These are phyloP conservation scores for Acer yangbiense DNA, from an alignment of 345 rosid genomes.

Conservation along the genomic window DNA sequence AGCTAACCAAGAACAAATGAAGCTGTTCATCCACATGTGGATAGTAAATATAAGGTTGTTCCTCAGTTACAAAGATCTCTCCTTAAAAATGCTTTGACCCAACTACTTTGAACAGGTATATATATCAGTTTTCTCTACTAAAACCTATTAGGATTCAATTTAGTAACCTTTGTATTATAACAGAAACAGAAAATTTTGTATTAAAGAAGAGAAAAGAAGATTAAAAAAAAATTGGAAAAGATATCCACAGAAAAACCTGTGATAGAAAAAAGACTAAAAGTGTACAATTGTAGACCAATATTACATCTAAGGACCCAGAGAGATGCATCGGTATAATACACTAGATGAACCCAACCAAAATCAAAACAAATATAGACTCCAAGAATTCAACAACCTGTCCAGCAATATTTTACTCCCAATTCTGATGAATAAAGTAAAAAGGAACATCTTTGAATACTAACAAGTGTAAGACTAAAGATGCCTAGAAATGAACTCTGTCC, in stretches of 20 bases:
- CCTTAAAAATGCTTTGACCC: neutral
- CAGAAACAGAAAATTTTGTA: neutral
- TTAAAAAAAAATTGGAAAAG: neutral
- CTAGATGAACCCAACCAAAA: neutral
- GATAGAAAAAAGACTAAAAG: neutral
- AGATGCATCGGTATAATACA: neutral
- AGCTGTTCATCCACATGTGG: neutral
- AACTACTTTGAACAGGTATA: neutral
- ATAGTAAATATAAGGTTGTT: neutral
- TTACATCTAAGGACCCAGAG: neutral
- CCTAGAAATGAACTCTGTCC: neutral
- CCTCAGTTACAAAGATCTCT: neutral
- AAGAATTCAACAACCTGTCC: neutral
- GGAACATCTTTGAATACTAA: neutral
- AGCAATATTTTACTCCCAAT: neutral
- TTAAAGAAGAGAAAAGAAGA: neutral
- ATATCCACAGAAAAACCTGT: neutral
- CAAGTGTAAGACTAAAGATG: neutral
- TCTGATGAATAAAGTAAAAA: neutral
- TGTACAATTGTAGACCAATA: neutral
- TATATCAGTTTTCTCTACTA: neutral
- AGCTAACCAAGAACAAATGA: neutral
- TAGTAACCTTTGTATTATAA: neutral
- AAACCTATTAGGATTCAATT: slow-evolving; percentile 1
- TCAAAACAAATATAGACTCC: neutral